Conservation (phyloP, 306 rosid genomes). For the Medicago arabica region DNA sequence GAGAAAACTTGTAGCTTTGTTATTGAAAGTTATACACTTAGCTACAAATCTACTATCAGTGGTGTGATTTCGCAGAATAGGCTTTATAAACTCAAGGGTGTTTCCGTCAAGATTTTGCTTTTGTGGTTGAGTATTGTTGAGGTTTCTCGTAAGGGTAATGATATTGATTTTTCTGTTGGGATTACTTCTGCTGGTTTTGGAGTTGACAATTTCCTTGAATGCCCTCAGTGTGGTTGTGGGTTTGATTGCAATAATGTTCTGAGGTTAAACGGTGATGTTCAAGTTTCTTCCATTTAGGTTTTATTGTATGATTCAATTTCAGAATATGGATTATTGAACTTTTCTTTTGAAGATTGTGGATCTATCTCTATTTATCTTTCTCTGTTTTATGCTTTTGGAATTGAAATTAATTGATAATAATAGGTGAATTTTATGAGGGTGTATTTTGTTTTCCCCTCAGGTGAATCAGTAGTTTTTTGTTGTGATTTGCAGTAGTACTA, state of each 20-base stretch:
- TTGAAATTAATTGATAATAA: not conserved
- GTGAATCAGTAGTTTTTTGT: too few relatives aligned
- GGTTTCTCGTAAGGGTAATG: conserved; percentile 43
- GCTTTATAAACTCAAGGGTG: conserved; percentile 56
- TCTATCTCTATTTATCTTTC: conserved; percentile 3
- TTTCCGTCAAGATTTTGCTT: conserved; percentile 55
- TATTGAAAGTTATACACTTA: conserved; percentile 49
- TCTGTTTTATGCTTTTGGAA: not conserved
- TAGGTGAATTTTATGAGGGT: conserved; percentile 1
- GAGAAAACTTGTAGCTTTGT: conserved; percentile 47
- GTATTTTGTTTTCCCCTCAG: not conserved
- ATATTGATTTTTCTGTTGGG: conserved; percentile 55
- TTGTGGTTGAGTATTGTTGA: conserved; percentile 66
- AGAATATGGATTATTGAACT: not conserved
- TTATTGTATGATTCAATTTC: conserved; percentile 1
- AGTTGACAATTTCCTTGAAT: conserved; percentile 29
- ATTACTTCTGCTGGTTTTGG: conserved; percentile 43
- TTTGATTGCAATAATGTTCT: conserved; percentile 31
- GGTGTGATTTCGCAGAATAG: conserved; percentile 56
- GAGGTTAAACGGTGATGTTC: conserved; percentile 20
- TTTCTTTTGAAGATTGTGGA: conserved; percentile 5
- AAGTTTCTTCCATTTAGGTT: conserved; percentile 39
- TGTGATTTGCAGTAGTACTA: not conserved
- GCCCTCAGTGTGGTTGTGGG: conserved; percentile 54
- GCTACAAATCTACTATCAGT: conserved; percentile 49